Percentiles rank a stretch among this genome's conserved stretches.
Evolutionary conservation across 345 rosid species (phyloP).

Genomic region (Lepidium aucheri): DNA sequence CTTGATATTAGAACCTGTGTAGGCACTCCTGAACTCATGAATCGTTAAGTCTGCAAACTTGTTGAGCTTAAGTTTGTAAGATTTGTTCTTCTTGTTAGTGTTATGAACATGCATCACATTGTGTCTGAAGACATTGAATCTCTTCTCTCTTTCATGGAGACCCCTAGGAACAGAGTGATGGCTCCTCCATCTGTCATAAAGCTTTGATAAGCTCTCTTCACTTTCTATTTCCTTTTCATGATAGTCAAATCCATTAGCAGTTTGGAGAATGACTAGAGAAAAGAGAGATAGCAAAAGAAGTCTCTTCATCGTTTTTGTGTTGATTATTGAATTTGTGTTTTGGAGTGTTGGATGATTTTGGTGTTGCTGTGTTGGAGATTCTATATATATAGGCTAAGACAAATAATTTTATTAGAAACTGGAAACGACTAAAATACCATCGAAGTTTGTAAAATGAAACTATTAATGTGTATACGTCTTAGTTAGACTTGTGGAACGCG

Average conservation of each 20-base stretch:
- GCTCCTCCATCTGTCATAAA: constrained; percentile 81
- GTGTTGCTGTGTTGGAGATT: not conserved
- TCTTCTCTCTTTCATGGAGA: constrained; percentile 54
- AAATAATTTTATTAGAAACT: not conserved
- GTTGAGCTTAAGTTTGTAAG: constrained; percentile 73
- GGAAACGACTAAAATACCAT: constrained; percentile 11
- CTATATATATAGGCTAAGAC: constrained; percentile 8
- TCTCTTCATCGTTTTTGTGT: constrained; percentile 23
- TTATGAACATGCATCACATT: constrained; percentile 67
- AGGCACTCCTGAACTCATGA: constrained; percentile 49
- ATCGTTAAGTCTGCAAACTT: constrained; percentile 77
- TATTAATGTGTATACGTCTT: not conserved
- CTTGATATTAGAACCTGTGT: constrained; percentile 59
- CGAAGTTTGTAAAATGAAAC: not conserved
- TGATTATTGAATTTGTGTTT: not conserved
- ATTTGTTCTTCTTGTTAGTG: constrained; percentile 54
- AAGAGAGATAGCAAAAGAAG: constrained; percentile 29
- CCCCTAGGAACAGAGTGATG: constrained; percentile 71
- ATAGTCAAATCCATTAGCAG: constrained; percentile 46
- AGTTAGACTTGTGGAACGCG: constrained; percentile 24
- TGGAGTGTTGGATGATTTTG: no score
- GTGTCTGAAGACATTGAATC: constrained; percentile 65
- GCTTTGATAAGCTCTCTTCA: constrained; percentile 55
- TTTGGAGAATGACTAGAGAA: constrained; percentile 32
- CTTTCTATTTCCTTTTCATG: constrained; percentile 53